These are phyloP conservation scores for Trichoderma virens DNA, from an alignment of 495 filamentous ascomycete genomes.

Conservation along the genomic window DNA sequence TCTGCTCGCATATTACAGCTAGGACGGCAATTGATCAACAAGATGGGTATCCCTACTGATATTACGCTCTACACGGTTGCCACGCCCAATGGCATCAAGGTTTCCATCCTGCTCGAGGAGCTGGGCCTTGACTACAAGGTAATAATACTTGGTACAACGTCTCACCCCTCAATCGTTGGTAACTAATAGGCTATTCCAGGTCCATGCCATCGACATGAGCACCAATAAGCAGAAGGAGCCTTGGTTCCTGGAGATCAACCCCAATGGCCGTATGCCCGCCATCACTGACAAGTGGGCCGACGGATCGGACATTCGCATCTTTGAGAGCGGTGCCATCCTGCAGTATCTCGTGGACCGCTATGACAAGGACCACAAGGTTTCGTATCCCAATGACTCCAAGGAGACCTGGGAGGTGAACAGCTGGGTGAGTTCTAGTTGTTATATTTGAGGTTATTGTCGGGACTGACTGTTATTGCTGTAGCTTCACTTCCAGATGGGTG, in stretches of 20 bases:
- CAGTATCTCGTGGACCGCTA: constrained; percentile 78
- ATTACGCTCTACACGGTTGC: constrained; percentile 48
- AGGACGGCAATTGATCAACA: not conserved
- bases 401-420: constrained; percentile 73
- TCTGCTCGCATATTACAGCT: not conserved
- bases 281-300: constrained; percentile 69
- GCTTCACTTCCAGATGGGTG: constrained; percentile 53
- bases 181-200: constrained; percentile 17
- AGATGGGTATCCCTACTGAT: constrained; percentile 16
- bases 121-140: constrained; percentile 61
- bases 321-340: constrained; percentile 80
- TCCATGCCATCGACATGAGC: constrained; percentile 59
- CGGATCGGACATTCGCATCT: constrained; percentile 65
- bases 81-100: constrained; percentile 72
- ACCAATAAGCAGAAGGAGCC: constrained; percentile 69
- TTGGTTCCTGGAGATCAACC: constrained; percentile 90
- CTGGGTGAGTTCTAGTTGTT: constrained; percentile 46
- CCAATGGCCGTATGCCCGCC: constrained; percentile 92
- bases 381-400: constrained; percentile 62
- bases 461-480: constrained; percentile 11
- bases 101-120: constrained; percentile 87
- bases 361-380: constrained; percentile 77
- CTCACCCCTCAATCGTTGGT: not conserved
- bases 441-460: not conserved
- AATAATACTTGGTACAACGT: not conserved